Evolutionary conservation across 2,329 filamentous ascomycete genomes (phyloP), one percentile per base, ranked within the genome.

Genomic region (Alternaria sp.): DNA sequence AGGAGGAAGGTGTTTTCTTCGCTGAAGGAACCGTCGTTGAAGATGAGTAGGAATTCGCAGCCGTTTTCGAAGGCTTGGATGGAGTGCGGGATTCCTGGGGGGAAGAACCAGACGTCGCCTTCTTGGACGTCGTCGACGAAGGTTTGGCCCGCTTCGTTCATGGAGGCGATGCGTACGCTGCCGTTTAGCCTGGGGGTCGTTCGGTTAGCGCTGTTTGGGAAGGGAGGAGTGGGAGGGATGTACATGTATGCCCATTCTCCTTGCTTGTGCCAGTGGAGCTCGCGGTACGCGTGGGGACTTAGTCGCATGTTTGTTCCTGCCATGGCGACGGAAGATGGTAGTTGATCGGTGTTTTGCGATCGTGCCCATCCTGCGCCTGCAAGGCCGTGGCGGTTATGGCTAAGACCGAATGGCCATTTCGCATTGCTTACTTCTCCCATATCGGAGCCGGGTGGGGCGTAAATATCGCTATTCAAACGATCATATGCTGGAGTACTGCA

Each of bases 221-320:
- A 21, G 3, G 3, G 21, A 21, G 9, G 6, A 11, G 10, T 4
- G 5, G 7, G 13, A 36, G 28, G 9, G 5, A 47, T 60, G 11
- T 62, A 69, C 67, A 89, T 78, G 6, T 87, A 77, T 0, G 83
- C 80, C 85, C 85, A 87, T 67, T 87, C 81, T 51, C 79, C 83
- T 43, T 84, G 82, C 40, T 83, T 86, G 67, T 89, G 87, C 86
- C 86, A 91, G 67, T 91, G 89, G 21, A 90, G 78, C 73, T 90
- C 88, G 19, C 89, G 84, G 64, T 89, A 89, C 0, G 85, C 87
- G 25, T 86, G 66, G 0, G 80, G 77, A 25, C 74, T 74, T 1
- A 80, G 69, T 50, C 79, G 72, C 81, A 83, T 82, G 59, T 83
- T 77, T 0, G 82, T 80, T 40, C 81, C 81, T 9, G 81, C 81